A percentile compares a stretch with the other conserved stretches of the same genome.
phyloP scores from a whole-genome alignment of 331 rosid genomes.

The Pyrus hybrid region DNA sequence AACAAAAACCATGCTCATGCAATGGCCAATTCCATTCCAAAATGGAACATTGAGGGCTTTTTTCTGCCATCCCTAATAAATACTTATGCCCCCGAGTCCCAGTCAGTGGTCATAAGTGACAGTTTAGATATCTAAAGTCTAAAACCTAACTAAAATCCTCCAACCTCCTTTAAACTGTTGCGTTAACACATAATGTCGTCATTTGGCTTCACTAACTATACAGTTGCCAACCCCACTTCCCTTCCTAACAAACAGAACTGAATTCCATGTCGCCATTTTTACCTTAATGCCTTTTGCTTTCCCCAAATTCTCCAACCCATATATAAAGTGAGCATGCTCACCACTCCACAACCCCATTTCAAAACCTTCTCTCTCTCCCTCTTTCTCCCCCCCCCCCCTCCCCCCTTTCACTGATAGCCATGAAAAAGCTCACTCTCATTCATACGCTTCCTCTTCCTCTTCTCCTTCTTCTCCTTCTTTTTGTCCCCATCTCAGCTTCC shows the following conservation, averaged over 20 bases:
- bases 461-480: neutral
- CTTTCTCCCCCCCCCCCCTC: too few species aligned
- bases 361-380: neutral
- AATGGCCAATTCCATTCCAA: neutral
- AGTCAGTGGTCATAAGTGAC: neutral
- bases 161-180: slow-evolving; percentile 3
- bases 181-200: slow-evolving; percentile 22
- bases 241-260: neutral
- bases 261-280: slow-evolving; percentile 21
- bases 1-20: neutral
- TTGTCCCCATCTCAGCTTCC: slow-evolving; percentile 9
- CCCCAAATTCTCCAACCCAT: neutral
- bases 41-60: neutral
- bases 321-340: slow-evolving; percentile 3
- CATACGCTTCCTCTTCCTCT: neutral
- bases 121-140: neutral
- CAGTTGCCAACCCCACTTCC: slow-evolving; percentile 1
- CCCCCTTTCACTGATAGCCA: neutral
- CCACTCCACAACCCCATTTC: neutral
- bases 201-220: slow-evolving; percentile 7
- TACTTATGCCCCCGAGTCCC: neutral
- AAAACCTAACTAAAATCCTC: neutral
- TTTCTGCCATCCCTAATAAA: neutral
- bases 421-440: neutral
- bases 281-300: neutral